Base-by-base conservation (phyloP, 495 filamentous ascomycete species). In the Aspergillus heteromorphus region DNA sequence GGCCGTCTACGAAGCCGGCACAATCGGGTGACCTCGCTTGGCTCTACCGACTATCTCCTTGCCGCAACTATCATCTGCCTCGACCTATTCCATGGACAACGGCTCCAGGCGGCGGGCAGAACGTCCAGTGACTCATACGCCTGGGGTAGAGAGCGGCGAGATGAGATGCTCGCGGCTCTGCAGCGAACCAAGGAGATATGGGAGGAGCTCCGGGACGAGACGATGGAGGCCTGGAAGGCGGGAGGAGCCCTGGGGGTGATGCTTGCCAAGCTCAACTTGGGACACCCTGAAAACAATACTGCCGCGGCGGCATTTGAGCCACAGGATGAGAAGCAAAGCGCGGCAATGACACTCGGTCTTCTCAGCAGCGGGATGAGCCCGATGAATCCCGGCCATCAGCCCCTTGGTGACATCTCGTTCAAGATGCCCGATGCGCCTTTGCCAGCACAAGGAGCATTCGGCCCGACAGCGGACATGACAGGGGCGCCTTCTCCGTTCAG, bases 181-280 rank as follows among this genome's bases (percentile, higher is more conserved):
- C 87, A 90, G 65, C 75, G 73, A n/a, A 84, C 85, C 31, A 79
- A 81, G 43, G 77, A 78, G 8, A 92, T 96, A 29, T 96, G 91
- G 91, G 84, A 87, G 29, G 81, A 83, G 14, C 71, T 87, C 16
- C 78, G 80, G 0, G 84, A 92, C 48, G 76, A 83, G 38, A 90
- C 84, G n/a, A 87, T 96, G 68, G 91, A 96, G 56, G 89, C 92
- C 0, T 90, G 83, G 69, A 97, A 96, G 69, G 91, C 89, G 14
- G 81, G 81, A 17, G 80, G 76, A n/a, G 79, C 88, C 13, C 76
- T 97, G 6, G 80, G 80, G 8, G 83, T 93, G 40, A 93, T 95
- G 84, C 71, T 96, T 34, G 75, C 77, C 23, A 91, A 91, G 65
- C 68, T 96, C 51, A 85, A 83, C 48, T 71, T 67, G 65, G 65